phyloP scores from a whole-genome alignment of 2,329 filamentous ascomycete species.

The Dactylellina leptospora region DNA sequence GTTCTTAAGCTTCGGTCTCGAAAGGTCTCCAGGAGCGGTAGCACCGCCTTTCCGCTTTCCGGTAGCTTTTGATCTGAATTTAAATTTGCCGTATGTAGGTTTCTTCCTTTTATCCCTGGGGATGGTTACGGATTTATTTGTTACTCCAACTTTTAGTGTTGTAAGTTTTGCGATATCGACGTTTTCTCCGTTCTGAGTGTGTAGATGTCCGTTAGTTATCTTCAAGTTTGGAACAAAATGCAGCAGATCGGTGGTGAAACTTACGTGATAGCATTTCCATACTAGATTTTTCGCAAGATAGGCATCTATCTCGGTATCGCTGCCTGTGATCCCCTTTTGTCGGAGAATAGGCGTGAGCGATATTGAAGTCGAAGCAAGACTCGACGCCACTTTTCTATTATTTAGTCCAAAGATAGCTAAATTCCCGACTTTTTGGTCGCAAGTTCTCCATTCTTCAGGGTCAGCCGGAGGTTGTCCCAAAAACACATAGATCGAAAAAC shows the following conservation, averaged over 20 bases:
- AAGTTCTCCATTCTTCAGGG: background rate
- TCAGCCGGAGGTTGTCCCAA: background rate
- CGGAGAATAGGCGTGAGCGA: conserved; percentile 1
- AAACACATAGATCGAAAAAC: conserved; percentile 26
- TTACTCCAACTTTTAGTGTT: conserved; percentile 37
- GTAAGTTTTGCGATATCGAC: background rate
- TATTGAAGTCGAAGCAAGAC: conserved; percentile 5
- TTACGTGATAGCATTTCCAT: conserved; percentile 23
- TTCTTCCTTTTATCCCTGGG: conserved; percentile 13
- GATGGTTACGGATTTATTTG: conserved; percentile 13
- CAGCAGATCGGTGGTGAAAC: background rate
- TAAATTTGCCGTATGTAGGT: conserved; percentile 7
- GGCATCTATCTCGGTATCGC: conserved; percentile 8
- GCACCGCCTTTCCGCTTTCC: conserved; percentile 9
- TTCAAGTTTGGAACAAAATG: too few species aligned
- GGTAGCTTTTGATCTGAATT: conserved; percentile 6
- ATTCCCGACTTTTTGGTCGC: background rate
- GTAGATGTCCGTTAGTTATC: background rate
- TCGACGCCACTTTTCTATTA: background rate
- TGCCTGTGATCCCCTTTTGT: background rate
- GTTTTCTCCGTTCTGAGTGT: background rate
- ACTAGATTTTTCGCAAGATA: conserved; percentile 11
- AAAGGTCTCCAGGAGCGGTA: background rate
- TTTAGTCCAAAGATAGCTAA: conserved; percentile 17
- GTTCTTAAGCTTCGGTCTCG: conserved; percentile 2